These are phyloP conservation scores for Geotrichum klebahnii DNA, from an alignment of 1,139 yeast species.

Conservation along the genomic window DNA sequence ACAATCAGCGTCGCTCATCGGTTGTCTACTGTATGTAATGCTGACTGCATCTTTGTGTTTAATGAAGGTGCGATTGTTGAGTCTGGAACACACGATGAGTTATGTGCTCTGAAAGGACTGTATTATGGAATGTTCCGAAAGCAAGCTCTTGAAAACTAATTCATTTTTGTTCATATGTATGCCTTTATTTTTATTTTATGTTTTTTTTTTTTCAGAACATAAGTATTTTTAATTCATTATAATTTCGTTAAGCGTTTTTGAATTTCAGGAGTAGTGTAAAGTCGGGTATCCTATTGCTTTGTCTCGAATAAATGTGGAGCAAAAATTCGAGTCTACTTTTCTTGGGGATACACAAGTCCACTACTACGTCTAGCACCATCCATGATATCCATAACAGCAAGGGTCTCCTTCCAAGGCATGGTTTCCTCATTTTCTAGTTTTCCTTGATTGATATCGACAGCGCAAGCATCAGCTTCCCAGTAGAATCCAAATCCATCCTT, in stretches of 20 bases:
- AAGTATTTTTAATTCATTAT: too few species aligned
- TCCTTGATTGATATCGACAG: constrained; percentile 38
- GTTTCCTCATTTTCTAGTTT: constrained; percentile 40
- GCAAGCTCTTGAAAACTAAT: constrained; percentile 33
- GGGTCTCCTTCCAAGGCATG: constrained; percentile 47
- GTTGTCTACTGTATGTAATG: constrained; percentile 62
- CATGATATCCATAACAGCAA: constrained; percentile 46
- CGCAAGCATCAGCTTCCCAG: constrained; percentile 50
- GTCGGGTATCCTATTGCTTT: not conserved
- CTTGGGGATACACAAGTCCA: constrained; percentile 45
- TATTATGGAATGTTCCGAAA: constrained; percentile 41
- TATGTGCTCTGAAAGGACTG: constrained; percentile 37
- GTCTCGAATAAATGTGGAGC: too few species aligned
- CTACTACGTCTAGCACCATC: constrained; percentile 45
- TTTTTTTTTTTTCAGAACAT: too few species aligned
- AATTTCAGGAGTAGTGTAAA: too few species aligned
- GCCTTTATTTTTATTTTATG: too few species aligned
- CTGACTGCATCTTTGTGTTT: constrained; percentile 46
- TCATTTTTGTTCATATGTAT: too few species aligned
- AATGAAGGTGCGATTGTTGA: constrained; percentile 42
- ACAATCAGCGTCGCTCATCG: constrained; percentile 82
- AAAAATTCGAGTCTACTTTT: too few species aligned
- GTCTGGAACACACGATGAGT: constrained; percentile 42
- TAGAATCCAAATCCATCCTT: constrained; percentile 44
- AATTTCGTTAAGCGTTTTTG: too few species aligned